phyloP scores from a whole-genome alignment of 768 basidiomycete species.

The Podaxis mareebaensis region DNA sequence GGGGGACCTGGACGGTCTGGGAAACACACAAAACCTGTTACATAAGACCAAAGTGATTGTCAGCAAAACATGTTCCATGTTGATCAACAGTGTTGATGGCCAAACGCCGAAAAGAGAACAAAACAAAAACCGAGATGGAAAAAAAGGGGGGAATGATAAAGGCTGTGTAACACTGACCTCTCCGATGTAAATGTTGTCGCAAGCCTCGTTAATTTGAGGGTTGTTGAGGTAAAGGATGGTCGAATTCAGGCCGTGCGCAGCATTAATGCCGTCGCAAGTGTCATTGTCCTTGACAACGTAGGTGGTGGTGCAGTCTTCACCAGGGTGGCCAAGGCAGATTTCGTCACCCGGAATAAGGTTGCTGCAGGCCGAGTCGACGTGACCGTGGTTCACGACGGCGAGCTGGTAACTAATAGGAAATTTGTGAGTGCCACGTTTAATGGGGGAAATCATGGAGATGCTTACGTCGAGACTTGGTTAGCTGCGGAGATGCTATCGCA shows the following conservation, averaged over 20 bases:
- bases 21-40: conserved; percentile 57
- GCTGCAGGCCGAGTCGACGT: conserved; percentile 53
- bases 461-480: conserved; percentile 64
- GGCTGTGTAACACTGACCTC: conserved; percentile 49
- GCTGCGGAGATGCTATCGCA: conserved; percentile 69
- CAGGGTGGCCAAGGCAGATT: conserved; percentile 63
- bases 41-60: not conserved
- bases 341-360: conserved; percentile 53
- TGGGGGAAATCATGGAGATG: conserved; percentile 9
- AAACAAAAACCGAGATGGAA: not conserved
- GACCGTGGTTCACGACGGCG: conserved; percentile 53
- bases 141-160: not conserved
- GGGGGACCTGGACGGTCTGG: conserved; percentile 41
- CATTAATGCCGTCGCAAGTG: conserved; percentile 54
- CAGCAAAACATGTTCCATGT: conserved; percentile 4
- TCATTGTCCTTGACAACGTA: conserved; percentile 60
- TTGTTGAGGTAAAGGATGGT: conserved; percentile 68
- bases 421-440: not conserved
- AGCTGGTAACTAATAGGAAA: conserved; percentile 64
- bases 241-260: conserved; percentile 41
- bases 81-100: not conserved
- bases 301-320: conserved; percentile 62
- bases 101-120: not conserved
- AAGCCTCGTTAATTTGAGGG: conserved; percentile 61
- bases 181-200: conserved; percentile 72